Percentiles rank a stretch among this genome's conserved stretches.
Conservation (phyloP, 345 rosid genomes). For the Eucalyptus decipiens region DNA sequence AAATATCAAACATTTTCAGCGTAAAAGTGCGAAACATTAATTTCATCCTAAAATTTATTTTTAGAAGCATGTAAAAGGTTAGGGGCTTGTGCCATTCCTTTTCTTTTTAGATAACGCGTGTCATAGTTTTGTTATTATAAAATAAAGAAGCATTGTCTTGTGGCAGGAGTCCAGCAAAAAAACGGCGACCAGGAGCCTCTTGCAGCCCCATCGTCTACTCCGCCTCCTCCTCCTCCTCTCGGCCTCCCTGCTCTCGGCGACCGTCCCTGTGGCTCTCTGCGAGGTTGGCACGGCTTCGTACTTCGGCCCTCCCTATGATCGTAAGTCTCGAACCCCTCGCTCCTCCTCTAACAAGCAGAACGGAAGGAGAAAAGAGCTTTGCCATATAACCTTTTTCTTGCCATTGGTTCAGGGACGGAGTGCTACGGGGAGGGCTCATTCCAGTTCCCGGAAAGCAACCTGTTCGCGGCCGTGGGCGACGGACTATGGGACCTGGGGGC, state of each 20-base stretch:
- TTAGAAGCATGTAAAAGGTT: not conserved
- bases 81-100: not conserved
- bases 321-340: slow-evolving; percentile 4
- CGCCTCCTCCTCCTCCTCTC: not conserved
- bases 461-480: slow-evolving; percentile 60
- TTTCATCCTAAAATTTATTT: too few relatives aligned
- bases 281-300: slow-evolving; percentile 33
- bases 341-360: too few relatives aligned
- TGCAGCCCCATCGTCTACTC: too few relatives aligned
- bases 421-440: slow-evolving; percentile 17
- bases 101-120: not conserved
- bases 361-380: not conserved
- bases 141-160: not conserved
- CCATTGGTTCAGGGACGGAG: slow-evolving; percentile 12
- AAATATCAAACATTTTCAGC: too few relatives aligned
- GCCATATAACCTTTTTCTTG: too few relatives aligned
- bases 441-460: slow-evolving; percentile 41
- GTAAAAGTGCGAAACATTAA: too few relatives aligned
- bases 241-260: not conserved
- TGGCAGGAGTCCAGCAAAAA: accelerated
- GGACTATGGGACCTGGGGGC: slow-evolving; percentile 61
- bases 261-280: not conserved
- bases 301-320: slow-evolving; percentile 28
- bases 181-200: not conserved
- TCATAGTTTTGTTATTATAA: too few relatives aligned